phyloP scores from a whole-genome alignment of 176 grass and related monocot species.

The Cymbopogon citratus region DNA sequence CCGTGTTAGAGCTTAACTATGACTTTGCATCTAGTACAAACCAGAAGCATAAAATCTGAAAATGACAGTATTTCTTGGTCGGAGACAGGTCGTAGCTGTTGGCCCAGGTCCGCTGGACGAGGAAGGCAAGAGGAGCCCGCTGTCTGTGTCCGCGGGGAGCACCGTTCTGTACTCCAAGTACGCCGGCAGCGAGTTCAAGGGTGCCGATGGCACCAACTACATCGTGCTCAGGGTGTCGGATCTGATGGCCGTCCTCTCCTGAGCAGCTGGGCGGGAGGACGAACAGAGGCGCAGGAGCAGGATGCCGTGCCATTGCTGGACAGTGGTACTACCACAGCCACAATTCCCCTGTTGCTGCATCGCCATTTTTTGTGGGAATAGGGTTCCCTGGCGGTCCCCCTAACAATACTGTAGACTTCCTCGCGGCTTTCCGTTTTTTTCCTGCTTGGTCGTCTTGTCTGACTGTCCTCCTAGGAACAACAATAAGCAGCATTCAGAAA shows the following conservation, averaged over 20 bases:
- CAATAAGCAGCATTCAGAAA: background rate
- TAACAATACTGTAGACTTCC: background rate
- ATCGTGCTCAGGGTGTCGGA: conserved; percentile 60
- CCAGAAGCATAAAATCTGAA: background rate
- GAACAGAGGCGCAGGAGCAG: background rate
- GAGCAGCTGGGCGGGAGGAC: background rate
- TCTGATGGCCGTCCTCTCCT: conserved; percentile 72
- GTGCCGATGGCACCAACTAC: conserved; percentile 10
- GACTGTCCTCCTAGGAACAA: background rate
- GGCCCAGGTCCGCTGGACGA: too few species aligned
- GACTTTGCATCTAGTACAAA: background rate
- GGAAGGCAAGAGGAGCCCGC: too few species aligned
- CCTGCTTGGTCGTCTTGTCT: background rate
- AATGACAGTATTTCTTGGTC: background rate
- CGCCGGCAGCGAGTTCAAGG: too few species aligned
- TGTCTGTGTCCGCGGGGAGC: too few species aligned
- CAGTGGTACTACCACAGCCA: background rate
- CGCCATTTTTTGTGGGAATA: background rate
- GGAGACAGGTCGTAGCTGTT: conserved; percentile 35
- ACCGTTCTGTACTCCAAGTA: too few species aligned
- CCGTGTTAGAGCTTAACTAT: background rate
- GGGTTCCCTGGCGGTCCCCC: background rate
- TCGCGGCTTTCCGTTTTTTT: background rate
- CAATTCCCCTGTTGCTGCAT: background rate
- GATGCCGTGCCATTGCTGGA: background rate